A percentile compares a stretch with the other conserved stretches of the same genome.
Conservation (phyloP, 2,329 filamentous ascomycete species). For the Chaetomiaceae sp. region DNA sequence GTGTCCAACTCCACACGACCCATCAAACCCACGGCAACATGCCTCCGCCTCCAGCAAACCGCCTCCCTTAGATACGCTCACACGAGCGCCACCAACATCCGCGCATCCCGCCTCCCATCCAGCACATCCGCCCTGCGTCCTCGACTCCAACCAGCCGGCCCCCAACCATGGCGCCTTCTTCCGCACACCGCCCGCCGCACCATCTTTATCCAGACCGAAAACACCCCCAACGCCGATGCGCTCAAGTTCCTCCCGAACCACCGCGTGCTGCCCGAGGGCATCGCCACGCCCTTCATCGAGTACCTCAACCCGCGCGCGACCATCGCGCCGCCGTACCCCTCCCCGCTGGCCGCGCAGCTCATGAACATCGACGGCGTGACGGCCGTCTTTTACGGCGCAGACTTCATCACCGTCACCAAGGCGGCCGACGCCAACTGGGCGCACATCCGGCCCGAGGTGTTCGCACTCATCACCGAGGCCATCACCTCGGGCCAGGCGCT, state of each 20-base stretch:
- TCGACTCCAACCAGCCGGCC: slow-evolving; percentile 16
- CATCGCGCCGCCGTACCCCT: slow-evolving; percentile 82
- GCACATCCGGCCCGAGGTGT: slow-evolving; percentile 91
- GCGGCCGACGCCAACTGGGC: slow-evolving; percentile 84
- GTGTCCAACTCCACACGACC: slow-evolving; percentile 14
- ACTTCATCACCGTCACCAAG: slow-evolving; percentile 98
- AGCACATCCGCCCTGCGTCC: slow-evolving; percentile 28
- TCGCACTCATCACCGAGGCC: slow-evolving; percentile 88
- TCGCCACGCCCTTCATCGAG: slow-evolving; percentile 78
- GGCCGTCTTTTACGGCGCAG: slow-evolving; percentile 85
- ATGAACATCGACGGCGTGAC: slow-evolving; percentile 95
- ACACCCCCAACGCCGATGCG: slow-evolving; percentile 90
- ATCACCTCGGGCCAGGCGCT: slow-evolving; percentile 79
- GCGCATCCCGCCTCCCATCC: slow-evolving; percentile 25
- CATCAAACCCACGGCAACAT: slow-evolving; percentile 15
- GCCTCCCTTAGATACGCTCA: slow-evolving; percentile 29
- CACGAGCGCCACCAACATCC: slow-evolving; percentile 19
- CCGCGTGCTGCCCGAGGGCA: slow-evolving; percentile 69
- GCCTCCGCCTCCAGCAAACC: slow-evolving; percentile 25
- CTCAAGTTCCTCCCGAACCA: slow-evolving; percentile 95
- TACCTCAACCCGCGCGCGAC: slow-evolving; percentile 87
- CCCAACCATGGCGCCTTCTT: slow-evolving; percentile 11
- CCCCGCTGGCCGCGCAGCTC: slow-evolving; percentile 82
- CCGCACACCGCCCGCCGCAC: slow-evolving; percentile 48
- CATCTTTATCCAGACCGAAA: slow-evolving; percentile 97